Conservation (phyloP, 768 basidiomycete species). For the Leccinum truebloodii region DNA sequence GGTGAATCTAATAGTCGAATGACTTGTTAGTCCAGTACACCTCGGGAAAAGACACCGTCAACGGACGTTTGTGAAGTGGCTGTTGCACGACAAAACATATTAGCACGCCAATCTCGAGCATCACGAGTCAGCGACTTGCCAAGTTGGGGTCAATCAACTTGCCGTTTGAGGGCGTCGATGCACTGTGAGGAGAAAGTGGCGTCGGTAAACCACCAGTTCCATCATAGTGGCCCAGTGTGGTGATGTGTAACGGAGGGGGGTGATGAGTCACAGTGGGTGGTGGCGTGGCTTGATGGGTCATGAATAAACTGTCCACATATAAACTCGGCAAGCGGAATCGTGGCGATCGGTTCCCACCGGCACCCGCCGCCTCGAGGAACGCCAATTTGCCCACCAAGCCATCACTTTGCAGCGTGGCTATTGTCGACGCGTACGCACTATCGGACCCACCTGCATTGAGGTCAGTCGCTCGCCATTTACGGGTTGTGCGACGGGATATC, state of each 20-base stretch:
- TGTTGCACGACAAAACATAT: slow-evolving; percentile 28
- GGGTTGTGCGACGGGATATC: slow-evolving; percentile 11
- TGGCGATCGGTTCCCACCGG: slow-evolving; percentile 43
- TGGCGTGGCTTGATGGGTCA: slow-evolving; percentile 30
- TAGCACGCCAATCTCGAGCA: slow-evolving; percentile 3
- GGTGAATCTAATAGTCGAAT: slow-evolving; percentile 57
- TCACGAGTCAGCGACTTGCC: slow-evolving; percentile 39
- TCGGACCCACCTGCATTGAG: slow-evolving; percentile 52
- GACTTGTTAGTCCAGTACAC: slow-evolving; percentile 6
- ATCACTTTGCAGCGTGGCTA: slow-evolving; percentile 58
- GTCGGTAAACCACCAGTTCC: slow-evolving; percentile 65
- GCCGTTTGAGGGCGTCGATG: slow-evolving; percentile 26
- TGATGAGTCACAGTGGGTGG: slow-evolving; percentile 34
- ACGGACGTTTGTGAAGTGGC: slow-evolving; percentile 79
- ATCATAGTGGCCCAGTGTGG: slow-evolving; percentile 40
- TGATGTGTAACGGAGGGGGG: slow-evolving; percentile 49
- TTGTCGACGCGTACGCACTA: slow-evolving; percentile 54
- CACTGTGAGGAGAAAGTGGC: slow-evolving; percentile 58
- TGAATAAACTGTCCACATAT: slow-evolving; percentile 52
- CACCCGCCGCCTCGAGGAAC: slow-evolving; percentile 51
- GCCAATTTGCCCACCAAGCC: slow-evolving; percentile 68
- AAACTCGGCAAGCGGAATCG: slow-evolving; percentile 55
- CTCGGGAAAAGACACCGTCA: slow-evolving; percentile 8
- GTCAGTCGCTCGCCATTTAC: slow-evolving; percentile 3
- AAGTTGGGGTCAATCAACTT: slow-evolving; percentile 61